Percentiles rank a stretch among this genome's conserved stretches.
phyloP scores from a whole-genome alignment of 2,329 filamentous ascomycete genomes.

The Dothiorella sarmentorum region DNA sequence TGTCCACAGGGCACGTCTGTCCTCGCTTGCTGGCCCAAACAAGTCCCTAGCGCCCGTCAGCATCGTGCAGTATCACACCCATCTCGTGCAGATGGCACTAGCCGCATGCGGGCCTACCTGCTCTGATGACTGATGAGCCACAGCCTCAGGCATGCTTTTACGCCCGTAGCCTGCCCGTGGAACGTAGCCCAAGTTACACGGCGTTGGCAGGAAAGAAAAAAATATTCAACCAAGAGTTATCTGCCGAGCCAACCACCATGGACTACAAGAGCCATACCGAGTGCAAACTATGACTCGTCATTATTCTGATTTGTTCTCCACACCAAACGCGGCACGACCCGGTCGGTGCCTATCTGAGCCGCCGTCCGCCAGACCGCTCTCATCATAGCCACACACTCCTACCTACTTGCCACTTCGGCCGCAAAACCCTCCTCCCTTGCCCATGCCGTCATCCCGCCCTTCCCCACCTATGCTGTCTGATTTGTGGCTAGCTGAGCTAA shows the following conservation, averaged over 20 bases:
- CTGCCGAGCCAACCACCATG: neutral
- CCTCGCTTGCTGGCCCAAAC: slow-evolving; percentile 1
- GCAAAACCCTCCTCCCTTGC: neutral
- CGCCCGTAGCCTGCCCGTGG: too few species aligned
- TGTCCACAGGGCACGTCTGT: neutral
- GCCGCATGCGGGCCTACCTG: neutral
- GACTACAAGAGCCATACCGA: too few species aligned
- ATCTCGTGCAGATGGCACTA: neutral
- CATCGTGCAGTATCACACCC: too few species aligned
- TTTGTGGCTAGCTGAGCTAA: slow-evolving; percentile 14
- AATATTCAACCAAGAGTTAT: too few species aligned
- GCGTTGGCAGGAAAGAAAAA: too few species aligned
- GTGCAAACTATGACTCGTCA: too few species aligned
- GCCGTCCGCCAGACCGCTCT: neutral
- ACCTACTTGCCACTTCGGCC: too few species aligned
- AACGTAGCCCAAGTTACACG: too few species aligned
- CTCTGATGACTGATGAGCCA: neutral
- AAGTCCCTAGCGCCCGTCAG: neutral
- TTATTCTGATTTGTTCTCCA: too few species aligned
- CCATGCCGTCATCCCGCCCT: neutral
- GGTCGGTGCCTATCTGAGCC: neutral
- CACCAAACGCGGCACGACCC: too few species aligned
- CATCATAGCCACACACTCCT: neutral
- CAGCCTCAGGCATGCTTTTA: neutral
- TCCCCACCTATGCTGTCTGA: neutral